Conservation (phyloP, 345 rosid species). For the Syzygium jambos region DNA sequence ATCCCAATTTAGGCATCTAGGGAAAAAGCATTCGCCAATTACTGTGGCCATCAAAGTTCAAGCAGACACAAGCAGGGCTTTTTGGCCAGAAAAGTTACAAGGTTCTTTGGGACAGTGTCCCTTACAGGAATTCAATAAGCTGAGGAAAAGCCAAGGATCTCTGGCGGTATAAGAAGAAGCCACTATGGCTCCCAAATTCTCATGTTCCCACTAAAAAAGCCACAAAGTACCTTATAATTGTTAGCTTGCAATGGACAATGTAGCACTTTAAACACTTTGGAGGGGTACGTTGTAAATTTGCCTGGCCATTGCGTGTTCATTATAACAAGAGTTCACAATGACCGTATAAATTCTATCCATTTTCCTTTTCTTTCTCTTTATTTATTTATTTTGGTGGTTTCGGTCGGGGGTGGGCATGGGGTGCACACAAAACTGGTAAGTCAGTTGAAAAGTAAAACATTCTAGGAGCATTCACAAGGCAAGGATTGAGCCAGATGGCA, state of each 20-base stretch:
- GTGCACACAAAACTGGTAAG: neutral
- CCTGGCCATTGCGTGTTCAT: fast-evolving
- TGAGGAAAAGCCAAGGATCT: neutral
- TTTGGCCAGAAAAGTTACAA: neutral
- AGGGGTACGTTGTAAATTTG: fast-evolving
- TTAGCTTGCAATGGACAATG: neutral
- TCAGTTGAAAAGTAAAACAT: neutral
- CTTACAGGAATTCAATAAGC: neutral
- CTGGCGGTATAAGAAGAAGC: neutral
- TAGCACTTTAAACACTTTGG: neutral
- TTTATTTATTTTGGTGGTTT: neutral
- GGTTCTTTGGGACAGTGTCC: neutral
- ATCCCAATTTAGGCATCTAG: neutral
- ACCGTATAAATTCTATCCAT: neutral
- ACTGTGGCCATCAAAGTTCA: neutral
- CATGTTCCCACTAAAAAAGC: neutral
- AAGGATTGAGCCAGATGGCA: neutral
- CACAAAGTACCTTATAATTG: neutral
- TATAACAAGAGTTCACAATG: neutral
- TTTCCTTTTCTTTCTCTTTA: neutral
- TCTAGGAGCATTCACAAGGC: neutral
- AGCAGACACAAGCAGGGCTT: neutral
- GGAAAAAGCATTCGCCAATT: neutral
- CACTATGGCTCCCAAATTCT: neutral
- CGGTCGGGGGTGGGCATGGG: fast-evolving